Evolutionary conservation across 805 yeast species (phyloP).

Genomic region (Blastobotrys mokoenaii): DNA sequence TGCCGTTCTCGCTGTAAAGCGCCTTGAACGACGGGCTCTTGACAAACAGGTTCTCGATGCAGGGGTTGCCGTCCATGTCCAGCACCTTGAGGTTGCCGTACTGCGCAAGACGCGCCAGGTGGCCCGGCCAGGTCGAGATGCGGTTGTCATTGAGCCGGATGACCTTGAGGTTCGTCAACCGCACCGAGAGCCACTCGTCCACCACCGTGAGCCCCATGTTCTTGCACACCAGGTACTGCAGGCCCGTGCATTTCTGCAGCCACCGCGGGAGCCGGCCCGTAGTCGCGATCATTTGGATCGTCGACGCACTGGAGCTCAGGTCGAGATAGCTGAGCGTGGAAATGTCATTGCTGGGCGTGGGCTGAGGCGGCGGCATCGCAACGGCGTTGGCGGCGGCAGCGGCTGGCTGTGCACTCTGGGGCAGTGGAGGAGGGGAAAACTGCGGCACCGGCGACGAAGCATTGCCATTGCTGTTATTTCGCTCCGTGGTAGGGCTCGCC

Average conservation of each 20-base stretch:
- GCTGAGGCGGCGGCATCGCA: slow-evolving; percentile 5
- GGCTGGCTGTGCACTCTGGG: not conserved
- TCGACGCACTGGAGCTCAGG: slow-evolving; percentile 11
- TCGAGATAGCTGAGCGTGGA: slow-evolving; percentile 17
- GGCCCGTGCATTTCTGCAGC: slow-evolving; percentile 16
- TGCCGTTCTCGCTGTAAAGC: slow-evolving; percentile 12
- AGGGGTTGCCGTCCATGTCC: slow-evolving; percentile 24
- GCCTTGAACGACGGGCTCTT: slow-evolving; percentile 17
- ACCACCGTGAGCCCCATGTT: slow-evolving; percentile 19
- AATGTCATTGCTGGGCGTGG: slow-evolving; percentile 4
- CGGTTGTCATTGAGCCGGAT: slow-evolving; percentile 18
- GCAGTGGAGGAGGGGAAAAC: not conserved
- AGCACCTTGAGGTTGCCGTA: slow-evolving; percentile 16
- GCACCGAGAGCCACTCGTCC: slow-evolving; percentile 22
- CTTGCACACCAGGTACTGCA: slow-evolving; percentile 19
- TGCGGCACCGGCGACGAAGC: not conserved
- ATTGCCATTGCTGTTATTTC: not conserved
- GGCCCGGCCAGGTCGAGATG: slow-evolving; percentile 26
- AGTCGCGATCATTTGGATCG: slow-evolving; percentile 12
- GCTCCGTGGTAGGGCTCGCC: not conserved
- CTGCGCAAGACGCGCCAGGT: slow-evolving; percentile 13
- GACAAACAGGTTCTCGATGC: slow-evolving; percentile 17
- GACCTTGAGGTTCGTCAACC: slow-evolving; percentile 16
- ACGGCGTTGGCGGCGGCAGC: not conserved
- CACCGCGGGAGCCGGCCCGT: slow-evolving; percentile 23